Evolutionary conservation across 805 yeast species (phyloP).

Genomic region (Hemisphaericaspora nanyangensis): DNA sequence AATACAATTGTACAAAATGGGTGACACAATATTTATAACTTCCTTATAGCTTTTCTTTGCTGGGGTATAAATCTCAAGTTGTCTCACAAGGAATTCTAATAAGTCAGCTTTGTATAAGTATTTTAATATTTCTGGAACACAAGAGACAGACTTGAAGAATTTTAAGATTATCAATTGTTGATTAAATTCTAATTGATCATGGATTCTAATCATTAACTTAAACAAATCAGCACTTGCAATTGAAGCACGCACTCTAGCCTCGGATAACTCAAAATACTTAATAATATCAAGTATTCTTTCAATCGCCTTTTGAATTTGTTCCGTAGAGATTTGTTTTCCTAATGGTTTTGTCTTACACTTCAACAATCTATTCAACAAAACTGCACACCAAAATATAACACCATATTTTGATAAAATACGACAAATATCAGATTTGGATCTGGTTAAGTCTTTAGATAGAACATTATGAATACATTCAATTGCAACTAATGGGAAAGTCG

Average conservation of each 20-base stretch:
- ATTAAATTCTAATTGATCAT: constrained; percentile 23
- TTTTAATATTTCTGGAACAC: constrained; percentile 29
- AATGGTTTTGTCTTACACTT: constrained; percentile 8
- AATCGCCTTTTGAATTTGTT: constrained; percentile 10
- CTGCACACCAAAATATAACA: constrained; percentile 41
- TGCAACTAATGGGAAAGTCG: constrained; percentile 34
- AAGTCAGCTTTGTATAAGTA: constrained; percentile 36
- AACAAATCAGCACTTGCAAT: constrained; percentile 38
- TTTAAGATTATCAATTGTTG: constrained; percentile 42
- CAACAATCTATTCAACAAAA: constrained; percentile 30
- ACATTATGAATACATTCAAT: constrained; percentile 34
- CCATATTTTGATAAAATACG: constrained; percentile 41
- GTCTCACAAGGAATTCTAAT: constrained; percentile 39
- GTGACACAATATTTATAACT: constrained; percentile 43
- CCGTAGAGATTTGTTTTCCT: neutral
- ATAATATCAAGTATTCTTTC: constrained; percentile 35
- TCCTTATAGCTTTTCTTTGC: constrained; percentile 30
- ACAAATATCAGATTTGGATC: constrained; percentile 41
- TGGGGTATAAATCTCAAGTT: constrained; percentile 26
- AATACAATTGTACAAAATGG: constrained; percentile 49
- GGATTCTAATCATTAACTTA: constrained; percentile 38
- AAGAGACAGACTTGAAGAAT: constrained; percentile 41
- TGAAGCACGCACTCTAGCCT: constrained; percentile 38
- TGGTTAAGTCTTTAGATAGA: constrained; percentile 30
- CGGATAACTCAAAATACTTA: constrained; percentile 44